A percentile compares a stretch with the other conserved stretches of the same genome.
These are phyloP conservation scores for Trichaptum fuscoviolaceum DNA, from an alignment of 768 basidiomycete species.

Conservation along the genomic window DNA sequence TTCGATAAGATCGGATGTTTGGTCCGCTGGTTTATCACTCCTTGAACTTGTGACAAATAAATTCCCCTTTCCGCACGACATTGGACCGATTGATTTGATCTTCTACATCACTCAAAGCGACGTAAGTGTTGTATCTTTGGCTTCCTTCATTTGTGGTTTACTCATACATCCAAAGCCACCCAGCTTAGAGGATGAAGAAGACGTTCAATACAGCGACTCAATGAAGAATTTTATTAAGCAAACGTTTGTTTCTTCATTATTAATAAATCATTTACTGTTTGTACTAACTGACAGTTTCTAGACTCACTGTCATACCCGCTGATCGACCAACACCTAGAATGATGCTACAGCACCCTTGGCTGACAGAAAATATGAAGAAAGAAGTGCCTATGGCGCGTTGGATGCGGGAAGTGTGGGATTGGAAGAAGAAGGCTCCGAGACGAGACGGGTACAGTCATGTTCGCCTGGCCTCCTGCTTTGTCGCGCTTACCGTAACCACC, in stretches of 20 bases:
- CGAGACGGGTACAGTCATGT: conserved; percentile 33
- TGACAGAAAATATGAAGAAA: conserved; percentile 66
- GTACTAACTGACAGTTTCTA: conserved; percentile 25
- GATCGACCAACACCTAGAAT: conserved; percentile 77
- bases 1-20: conserved; percentile 94
- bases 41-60: conserved; percentile 91
- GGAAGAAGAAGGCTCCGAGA: conserved; percentile 48
- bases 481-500: conserved; percentile 7
- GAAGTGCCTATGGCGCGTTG: conserved; percentile 88
- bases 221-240: conserved; percentile 91
- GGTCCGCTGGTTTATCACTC: conserved; percentile 94
- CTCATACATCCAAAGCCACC: conserved; percentile 51
- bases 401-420: conserved; percentile 82
- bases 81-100: conserved; percentile 92
- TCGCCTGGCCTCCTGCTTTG: background rate
- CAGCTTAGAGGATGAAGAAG: conserved; percentile 70
- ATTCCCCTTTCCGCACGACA: conserved; percentile 91
- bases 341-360: conserved; percentile 82
- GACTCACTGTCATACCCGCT: conserved; percentile 63
- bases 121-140: conserved; percentile 32
- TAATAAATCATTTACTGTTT: conserved; percentile 1
- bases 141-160: background rate
- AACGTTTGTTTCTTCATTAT: conserved; percentile 50
- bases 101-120: conserved; percentile 83
- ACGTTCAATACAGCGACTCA: conserved; percentile 62